Percentiles rank a stretch among this genome's conserved stretches.
These are phyloP conservation scores for Trichomonas vaginalis DNA, from an alignment of 208 protist species.

Conservation along the genomic window DNA sequence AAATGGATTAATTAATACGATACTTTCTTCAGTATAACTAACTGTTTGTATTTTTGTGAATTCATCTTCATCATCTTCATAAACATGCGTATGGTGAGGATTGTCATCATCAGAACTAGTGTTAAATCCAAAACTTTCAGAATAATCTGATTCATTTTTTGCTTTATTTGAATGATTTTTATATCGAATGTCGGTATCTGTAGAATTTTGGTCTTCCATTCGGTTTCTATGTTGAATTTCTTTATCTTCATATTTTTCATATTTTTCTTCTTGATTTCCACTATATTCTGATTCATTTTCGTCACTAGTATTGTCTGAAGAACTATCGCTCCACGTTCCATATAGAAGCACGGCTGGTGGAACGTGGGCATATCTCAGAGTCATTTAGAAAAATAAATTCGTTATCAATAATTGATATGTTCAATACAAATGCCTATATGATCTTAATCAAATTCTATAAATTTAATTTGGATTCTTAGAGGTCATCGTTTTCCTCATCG, in stretches of 20 bases:
- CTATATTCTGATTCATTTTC: background rate
- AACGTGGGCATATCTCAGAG: background rate
- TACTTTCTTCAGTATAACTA: background rate
- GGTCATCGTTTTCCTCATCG: too few species aligned
- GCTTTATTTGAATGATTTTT: background rate
- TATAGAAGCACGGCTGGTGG: background rate
- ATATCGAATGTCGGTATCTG: background rate
- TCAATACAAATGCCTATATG: too few species aligned
- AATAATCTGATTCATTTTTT: background rate
- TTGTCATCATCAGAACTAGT: background rate
- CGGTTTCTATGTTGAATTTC: background rate
- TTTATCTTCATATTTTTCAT: background rate
- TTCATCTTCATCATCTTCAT: background rate
- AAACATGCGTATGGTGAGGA: background rate
- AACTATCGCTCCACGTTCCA: background rate
- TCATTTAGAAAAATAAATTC: background rate
- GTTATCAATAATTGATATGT: background rate
- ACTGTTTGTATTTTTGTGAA: background rate
- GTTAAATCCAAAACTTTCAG: background rate
- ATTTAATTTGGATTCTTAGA: too few species aligned
- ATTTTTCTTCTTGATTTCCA: background rate
- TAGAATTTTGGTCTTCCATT: background rate
- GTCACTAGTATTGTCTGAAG: background rate
- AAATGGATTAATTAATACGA: background rate
- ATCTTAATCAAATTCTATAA: too few species aligned